Percentiles rank a stretch among this genome's conserved stretches.
Conservation (phyloP, 2,329 filamentous ascomycete genomes). For the Thyridium curvatum region DNA sequence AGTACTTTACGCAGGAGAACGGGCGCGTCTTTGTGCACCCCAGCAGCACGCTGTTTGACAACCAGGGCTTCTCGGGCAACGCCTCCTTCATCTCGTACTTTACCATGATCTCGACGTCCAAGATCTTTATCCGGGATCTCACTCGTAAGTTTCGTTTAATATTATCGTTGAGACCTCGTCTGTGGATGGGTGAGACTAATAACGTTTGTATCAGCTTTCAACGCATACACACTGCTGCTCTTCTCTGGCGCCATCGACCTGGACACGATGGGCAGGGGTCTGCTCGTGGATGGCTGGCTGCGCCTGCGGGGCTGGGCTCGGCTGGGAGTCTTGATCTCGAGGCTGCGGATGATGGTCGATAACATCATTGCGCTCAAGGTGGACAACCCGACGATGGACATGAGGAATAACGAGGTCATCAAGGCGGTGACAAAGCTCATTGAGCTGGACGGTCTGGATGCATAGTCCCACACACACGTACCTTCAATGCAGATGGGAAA, state of each 20-base stretch:
- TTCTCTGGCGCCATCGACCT: conserved; percentile 82
- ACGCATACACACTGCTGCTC: conserved; percentile 79
- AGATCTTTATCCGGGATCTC: conserved; percentile 85
- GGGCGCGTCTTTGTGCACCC: conserved; percentile 92
- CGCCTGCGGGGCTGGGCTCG: conserved; percentile 83
- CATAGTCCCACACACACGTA: no score
- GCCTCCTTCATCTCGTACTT: conserved; percentile 85
- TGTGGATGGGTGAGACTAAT: no score
- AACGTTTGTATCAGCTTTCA: conserved; percentile 72
- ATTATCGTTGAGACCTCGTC: no score
- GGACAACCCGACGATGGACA: conserved; percentile 60
- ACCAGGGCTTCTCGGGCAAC: conserved; percentile 68
- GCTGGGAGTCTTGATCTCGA: conserved; percentile 81
- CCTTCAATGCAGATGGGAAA: no score
- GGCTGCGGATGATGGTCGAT: conserved; percentile 82
- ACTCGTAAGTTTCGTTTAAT: conserved; percentile 58
- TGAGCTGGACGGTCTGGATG: conserved; percentile 83
- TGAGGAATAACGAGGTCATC: conserved; percentile 62
- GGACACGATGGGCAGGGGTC: conserved; percentile 78
- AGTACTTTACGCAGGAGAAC: conserved; percentile 83
- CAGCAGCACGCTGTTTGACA: conserved; percentile 77
- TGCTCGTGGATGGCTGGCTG: conserved; percentile 91
- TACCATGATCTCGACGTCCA: conserved; percentile 83
- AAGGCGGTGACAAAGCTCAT: conserved; percentile 73
- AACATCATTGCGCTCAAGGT: conserved; percentile 74